A percentile compares a stretch with the other conserved stretches of the same genome.
phyloP scores from a whole-genome alignment of 2,329 filamentous ascomycete species.

The Daldinia sp. region DNA sequence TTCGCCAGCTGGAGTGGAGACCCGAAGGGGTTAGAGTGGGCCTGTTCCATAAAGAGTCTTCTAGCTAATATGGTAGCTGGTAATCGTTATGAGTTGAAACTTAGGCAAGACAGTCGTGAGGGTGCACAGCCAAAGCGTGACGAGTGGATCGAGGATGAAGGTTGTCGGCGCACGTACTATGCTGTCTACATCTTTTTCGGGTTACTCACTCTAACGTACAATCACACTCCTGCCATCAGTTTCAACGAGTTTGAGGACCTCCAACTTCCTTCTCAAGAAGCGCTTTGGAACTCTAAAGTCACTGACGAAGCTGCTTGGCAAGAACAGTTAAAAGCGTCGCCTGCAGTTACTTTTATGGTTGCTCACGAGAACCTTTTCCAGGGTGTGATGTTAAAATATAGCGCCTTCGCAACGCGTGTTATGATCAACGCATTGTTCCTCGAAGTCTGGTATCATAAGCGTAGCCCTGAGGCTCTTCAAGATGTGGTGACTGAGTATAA shows the following conservation, averaged over 20 bases:
- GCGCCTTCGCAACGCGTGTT: conserved; percentile 93
- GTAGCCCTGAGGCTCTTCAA: conserved; percentile 95
- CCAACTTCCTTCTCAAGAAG: conserved; percentile 91
- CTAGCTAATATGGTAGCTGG: conserved; percentile 98
- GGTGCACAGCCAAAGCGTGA: conserved; percentile 77
- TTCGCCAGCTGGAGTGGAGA: conserved; percentile 99
- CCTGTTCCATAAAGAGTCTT: conserved; percentile 97
- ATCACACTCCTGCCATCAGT: conserved; percentile 96
- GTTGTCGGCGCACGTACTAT: conserved; percentile 95
- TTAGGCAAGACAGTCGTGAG: conserved; percentile 87
- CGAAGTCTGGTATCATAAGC: conserved; percentile 99
- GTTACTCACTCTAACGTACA: conserved; percentile 92
- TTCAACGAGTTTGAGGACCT: conserved; percentile 98
- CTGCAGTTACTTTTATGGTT: conserved; percentile 86
- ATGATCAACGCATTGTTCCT: conserved; percentile 99
- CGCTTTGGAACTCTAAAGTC: conserved; percentile 87
- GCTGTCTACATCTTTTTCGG: conserved; percentile 99
- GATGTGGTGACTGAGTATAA: conserved; percentile 99
- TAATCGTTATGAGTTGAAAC: conserved; percentile 94
- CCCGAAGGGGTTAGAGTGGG: conserved; percentile 96
- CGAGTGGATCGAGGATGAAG: conserved; percentile 97
- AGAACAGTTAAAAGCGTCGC: conserved; percentile 75
- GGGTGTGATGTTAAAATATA: conserved; percentile 89
- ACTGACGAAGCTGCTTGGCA: conserved; percentile 84
- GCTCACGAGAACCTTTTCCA: conserved; percentile 96